Conservation (phyloP, 2,329 filamentous ascomycete genomes). For the Zasmidium cellare region DNA sequence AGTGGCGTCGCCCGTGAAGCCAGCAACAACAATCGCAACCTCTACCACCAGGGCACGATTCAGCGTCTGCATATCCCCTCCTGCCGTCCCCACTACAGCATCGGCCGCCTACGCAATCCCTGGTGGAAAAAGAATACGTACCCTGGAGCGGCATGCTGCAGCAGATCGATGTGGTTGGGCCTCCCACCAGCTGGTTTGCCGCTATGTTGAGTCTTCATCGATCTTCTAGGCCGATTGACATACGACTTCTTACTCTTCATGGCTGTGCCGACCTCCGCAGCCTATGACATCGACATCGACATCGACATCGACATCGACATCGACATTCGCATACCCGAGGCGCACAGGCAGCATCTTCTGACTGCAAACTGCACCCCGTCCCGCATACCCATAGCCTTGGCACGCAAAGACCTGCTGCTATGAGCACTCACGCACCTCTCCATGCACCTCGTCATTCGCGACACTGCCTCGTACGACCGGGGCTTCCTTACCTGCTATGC, state of each 20-base stretch:
- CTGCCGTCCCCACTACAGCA: neutral
- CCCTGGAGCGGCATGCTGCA: neutral
- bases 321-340: neutral
- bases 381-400: neutral
- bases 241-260: neutral
- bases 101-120: neutral
- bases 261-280: neutral
- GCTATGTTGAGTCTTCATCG: neutral
- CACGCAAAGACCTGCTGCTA: neutral
- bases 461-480: constrained; percentile 1
- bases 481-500: neutral
- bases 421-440: no score
- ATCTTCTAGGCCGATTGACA: neutral
- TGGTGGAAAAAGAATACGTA: neutral
- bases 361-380: neutral
- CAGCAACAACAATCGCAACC: neutral
- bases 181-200: neutral
- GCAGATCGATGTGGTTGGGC: neutral
- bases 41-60: neutral
- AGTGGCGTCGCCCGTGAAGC: neutral
- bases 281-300: no score
- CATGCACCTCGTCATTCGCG: neutral
- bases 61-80: neutral
- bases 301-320: no score
- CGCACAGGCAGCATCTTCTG: neutral